Evolutionary conservation across 2,329 filamentous ascomycete genomes (phyloP), one percentile per base, ranked within the genome.

Genomic region (Trichoderma hamatum): DNA sequence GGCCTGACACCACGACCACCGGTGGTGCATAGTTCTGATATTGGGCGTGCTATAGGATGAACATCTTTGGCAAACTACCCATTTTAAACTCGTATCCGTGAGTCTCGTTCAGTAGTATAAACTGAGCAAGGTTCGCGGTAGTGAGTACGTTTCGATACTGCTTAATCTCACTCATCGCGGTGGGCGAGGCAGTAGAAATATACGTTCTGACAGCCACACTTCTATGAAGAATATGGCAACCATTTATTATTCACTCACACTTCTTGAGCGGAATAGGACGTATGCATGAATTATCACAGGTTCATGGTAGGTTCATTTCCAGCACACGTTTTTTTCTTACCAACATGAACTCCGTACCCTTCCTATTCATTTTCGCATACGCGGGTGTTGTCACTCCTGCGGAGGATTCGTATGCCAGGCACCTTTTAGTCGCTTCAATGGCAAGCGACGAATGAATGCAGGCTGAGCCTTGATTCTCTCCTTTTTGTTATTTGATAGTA

Each of bases 21-120:
- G 13, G 75, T 82, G 32, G 76, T 85, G 62, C 81, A 80, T 67
- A 77, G 81, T 67, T 81, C 80, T 13, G 81, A 84, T 58, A 88
- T 87, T 76, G 86, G 86, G 6, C 80, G 83, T 32, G 85, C 85
- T 3, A 83, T 88, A 65, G 85, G 85, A n/a, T 88, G 80, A 84
- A 59, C 30, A 54, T 24, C 26, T 55, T 21, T 55, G 14, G 52
- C 26, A 32, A 55, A 9, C 28, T 28, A 55, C 11, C 11, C 24
- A 49, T 19, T n/a, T 43, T n/a, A 6, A 49, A 24, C 46, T 49
- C 46, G 10, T 55, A 21, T 28, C 4, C 4, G 30, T 26, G 21
- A 63, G 46, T 28, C 60, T 10, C 7, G 24, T 52, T 52, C 16
- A 43, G 49, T 16, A 30, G 49, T 43, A 24, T 26, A 49, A 9